A percentile compares a stretch with the other conserved stretches of the same genome.
Conservation (phyloP, 805 yeast genomes). For the Nakazawaea pomicola region DNA sequence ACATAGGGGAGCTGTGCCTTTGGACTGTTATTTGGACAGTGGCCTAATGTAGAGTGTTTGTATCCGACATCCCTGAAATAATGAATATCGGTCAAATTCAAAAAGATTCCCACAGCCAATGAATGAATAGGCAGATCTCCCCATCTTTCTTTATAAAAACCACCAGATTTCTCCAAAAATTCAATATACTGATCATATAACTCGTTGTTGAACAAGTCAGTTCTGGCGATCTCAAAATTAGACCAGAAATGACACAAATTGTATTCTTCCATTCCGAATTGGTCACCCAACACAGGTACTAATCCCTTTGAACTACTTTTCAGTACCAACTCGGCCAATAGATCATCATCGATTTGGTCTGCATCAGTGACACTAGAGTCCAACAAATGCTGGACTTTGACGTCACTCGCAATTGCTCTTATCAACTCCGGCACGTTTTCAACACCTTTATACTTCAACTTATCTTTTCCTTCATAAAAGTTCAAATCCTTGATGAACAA, state of each 20-base stretch:
- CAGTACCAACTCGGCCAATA: slow-evolving; percentile 32
- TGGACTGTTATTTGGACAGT: slow-evolving; percentile 73
- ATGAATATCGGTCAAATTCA: slow-evolving; percentile 68
- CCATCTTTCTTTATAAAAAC: slow-evolving; percentile 92
- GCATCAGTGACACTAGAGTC: no score
- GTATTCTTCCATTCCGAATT: slow-evolving; percentile 62
- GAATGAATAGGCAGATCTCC: slow-evolving; percentile 97
- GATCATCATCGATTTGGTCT: slow-evolving; percentile 25
- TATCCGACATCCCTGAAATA: slow-evolving; percentile 93
- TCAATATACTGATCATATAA: slow-evolving; percentile 65
- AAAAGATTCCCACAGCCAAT: slow-evolving; percentile 72
- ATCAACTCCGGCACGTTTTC: slow-evolving; percentile 22
- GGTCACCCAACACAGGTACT: slow-evolving; percentile 40
- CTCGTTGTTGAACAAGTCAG: slow-evolving; percentile 65
- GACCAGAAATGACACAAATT: slow-evolving; percentile 90
- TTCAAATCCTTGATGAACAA: slow-evolving; percentile 46
- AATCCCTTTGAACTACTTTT: slow-evolving; percentile 30
- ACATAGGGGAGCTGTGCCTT: slow-evolving; percentile 43
- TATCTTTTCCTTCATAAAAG: slow-evolving; percentile 28
- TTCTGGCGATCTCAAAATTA: slow-evolving; percentile 85
- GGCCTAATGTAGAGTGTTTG: slow-evolving; percentile 71
- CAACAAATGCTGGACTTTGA: slow-evolving; percentile 20
- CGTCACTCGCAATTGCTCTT: slow-evolving; percentile 19
- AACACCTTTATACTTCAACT: slow-evolving; percentile 23
- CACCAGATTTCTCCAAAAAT: slow-evolving; percentile 65